These are phyloP conservation scores for Fraxinus quadrangulata DNA, from an alignment of 257 asterid species.

Conservation along the genomic window DNA sequence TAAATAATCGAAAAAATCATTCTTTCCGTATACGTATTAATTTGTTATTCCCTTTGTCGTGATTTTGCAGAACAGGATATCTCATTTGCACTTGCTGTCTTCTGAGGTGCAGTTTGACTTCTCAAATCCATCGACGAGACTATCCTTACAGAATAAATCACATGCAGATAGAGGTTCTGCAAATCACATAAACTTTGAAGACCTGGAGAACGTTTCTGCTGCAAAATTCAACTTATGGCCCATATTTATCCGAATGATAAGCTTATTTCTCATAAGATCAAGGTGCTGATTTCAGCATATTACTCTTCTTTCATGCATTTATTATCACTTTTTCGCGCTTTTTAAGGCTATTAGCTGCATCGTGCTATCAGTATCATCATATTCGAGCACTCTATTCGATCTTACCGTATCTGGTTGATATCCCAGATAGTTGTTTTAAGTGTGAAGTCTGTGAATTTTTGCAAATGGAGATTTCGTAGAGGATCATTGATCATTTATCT, in stretches of 20 bases:
- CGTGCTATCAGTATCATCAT: background rate
- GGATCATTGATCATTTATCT: background rate
- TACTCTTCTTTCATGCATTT: background rate
- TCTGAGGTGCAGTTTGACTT: slow-evolving; percentile 53
- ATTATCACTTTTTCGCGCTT: background rate
- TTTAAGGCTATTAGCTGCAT: background rate
- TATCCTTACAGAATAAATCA: slow-evolving; percentile 31
- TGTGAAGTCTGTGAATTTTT: background rate
- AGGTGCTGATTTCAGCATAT: slow-evolving; percentile 47
- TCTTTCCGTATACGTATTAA: background rate
- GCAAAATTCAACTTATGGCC: slow-evolving; percentile 60
- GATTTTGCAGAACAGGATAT: slow-evolving; percentile 70
- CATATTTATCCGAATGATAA: slow-evolving; percentile 65
- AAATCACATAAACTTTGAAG: slow-evolving; percentile 30
- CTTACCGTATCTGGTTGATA: background rate
- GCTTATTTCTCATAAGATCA: slow-evolving; percentile 65
- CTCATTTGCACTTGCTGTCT: slow-evolving; percentile 45
- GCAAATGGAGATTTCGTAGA: background rate
- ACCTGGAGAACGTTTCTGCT: slow-evolving; percentile 29
- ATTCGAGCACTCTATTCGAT: background rate
- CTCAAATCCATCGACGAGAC: slow-evolving; percentile 54
- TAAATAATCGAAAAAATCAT: background rate
- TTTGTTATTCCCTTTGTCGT: slow-evolving; percentile 23
- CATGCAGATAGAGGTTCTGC: slow-evolving; percentile 33
- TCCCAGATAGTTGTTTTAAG: background rate